Evolutionary conservation across 164 flowering plant species (phyloP).

Genomic region (Amborella trichopoda): DNA sequence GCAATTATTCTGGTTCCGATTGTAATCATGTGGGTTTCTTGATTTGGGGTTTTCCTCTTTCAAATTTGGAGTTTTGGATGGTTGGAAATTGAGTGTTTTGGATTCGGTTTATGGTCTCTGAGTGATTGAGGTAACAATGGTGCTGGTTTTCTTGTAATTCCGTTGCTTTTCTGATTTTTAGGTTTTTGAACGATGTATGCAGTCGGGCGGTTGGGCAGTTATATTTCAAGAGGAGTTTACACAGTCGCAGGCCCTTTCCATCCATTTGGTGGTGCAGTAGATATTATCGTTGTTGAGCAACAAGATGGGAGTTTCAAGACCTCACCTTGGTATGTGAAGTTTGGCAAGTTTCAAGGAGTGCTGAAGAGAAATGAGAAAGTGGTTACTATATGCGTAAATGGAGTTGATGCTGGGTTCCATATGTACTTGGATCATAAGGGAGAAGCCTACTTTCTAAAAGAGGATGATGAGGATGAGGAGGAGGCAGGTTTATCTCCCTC

Average conservation of each 20-base stretch:
- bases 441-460: constrained; percentile 74
- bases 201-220: constrained; percentile 61
- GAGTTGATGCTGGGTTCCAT: constrained; percentile 50
- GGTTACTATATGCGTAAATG: constrained; percentile 66
- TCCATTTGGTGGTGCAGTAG: constrained; percentile 98
- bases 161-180: too few relatives aligned
- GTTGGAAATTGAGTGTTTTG: too few relatives aligned
- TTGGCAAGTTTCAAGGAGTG: constrained; percentile 97
- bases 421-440: constrained; percentile 89
- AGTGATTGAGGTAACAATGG: too few relatives aligned
- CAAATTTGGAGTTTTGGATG: too few relatives aligned
- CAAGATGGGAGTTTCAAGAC: constrained; percentile 88
- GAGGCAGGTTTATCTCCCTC: constrained; percentile 20
- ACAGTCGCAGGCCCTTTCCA: constrained; percentile 85
- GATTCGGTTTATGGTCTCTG: too few relatives aligned
- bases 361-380: constrained; percentile 66
- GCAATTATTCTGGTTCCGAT: too few relatives aligned
- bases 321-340: constrained; percentile 89
- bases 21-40: too few relatives aligned
- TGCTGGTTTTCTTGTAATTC: too few relatives aligned
- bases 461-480: constrained; percentile 47
- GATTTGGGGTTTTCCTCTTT: too few relatives aligned
- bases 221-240: constrained; percentile 56
- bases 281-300: constrained; percentile 84
- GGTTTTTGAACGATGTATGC: constrained; percentile 52